These are phyloP conservation scores for Pulveroboletus sp. DNA, from an alignment of 768 basidiomycete species.

Conservation along the genomic window DNA sequence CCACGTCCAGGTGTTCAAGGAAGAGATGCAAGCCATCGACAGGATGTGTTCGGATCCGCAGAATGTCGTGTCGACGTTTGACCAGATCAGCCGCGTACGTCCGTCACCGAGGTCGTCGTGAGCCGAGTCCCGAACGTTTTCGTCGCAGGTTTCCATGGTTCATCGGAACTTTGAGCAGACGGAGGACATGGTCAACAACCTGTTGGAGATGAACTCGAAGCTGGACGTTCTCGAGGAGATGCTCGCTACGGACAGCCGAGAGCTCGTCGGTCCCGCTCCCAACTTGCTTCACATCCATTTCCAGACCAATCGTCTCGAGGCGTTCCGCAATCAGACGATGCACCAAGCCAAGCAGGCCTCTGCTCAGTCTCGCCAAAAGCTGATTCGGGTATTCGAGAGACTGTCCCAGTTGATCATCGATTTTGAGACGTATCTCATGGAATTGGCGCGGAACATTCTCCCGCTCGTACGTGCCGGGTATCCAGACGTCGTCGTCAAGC, in stretches of 20 bases:
- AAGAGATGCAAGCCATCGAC: slow-evolving; percentile 81
- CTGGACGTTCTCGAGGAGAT: slow-evolving; percentile 75
- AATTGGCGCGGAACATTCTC: slow-evolving; percentile 72
- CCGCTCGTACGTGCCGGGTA: slow-evolving; percentile 76
- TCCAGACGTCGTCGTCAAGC: slow-evolving; percentile 81
- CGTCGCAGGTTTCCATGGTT: slow-evolving; percentile 85
- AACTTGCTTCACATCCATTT: slow-evolving; percentile 90
- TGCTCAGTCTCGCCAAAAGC: slow-evolving; percentile 58
- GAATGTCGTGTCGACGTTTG: slow-evolving; percentile 79
- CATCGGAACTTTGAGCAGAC: slow-evolving; percentile 94
- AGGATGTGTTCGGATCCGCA: slow-evolving; percentile 71
- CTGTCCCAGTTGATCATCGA: slow-evolving; percentile 73
- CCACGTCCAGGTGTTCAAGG: slow-evolving; percentile 77
- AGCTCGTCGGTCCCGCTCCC: slow-evolving; percentile 82
- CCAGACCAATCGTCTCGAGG: slow-evolving; percentile 87
- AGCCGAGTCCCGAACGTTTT: background rate
- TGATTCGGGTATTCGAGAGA: slow-evolving; percentile 79
- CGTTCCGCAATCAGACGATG: slow-evolving; percentile 91
- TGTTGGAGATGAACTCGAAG: slow-evolving; percentile 87
- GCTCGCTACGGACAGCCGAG: slow-evolving; percentile 67
- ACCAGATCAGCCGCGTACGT: slow-evolving; percentile 90
- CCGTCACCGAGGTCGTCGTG: background rate
- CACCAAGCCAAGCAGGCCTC: slow-evolving; percentile 88
- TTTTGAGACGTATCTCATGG: slow-evolving; percentile 83
- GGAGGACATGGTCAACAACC: slow-evolving; percentile 91